A percentile compares a stretch with the other conserved stretches of the same genome.
Conservation (phyloP, 495 filamentous ascomycete species). For the Xanthoparmelia taractica region DNA sequence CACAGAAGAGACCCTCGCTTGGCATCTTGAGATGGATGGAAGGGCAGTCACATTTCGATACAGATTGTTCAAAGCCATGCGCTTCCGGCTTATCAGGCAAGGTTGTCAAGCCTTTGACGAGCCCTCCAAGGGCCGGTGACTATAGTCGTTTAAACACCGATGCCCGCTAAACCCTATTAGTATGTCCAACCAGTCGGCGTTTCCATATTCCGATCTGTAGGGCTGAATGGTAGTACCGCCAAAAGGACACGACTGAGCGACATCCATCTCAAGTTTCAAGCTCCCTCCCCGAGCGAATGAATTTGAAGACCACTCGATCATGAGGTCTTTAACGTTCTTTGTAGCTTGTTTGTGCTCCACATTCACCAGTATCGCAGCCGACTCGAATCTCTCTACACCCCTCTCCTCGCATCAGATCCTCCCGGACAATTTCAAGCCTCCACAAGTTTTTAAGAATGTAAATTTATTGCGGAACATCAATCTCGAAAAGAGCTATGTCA, state of each 20-base stretch:
- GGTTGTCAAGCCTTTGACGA: background rate
- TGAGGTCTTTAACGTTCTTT: constrained; percentile 29
- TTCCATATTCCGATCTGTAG: constrained; percentile 23
- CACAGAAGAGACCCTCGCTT: background rate
- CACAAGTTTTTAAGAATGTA: constrained; percentile 81
- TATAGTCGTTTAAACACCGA: too few species aligned
- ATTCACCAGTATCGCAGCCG: constrained; percentile 27
- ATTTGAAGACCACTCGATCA: constrained; percentile 18
- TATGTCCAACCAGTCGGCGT: background rate
- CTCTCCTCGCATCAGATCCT: constrained; percentile 48
- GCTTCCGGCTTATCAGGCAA: background rate
- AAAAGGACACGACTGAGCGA: constrained; percentile 10
- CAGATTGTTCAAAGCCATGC: background rate
- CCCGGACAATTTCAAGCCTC: constrained; percentile 69
- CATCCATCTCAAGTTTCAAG: background rate
- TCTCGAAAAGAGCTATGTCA: constrained; percentile 81
- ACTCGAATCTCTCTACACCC: constrained; percentile 31
- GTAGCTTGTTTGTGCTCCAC: constrained; percentile 27
- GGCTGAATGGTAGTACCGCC: constrained; percentile 13
- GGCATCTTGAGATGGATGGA: background rate
- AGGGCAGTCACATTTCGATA: background rate
- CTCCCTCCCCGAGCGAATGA: background rate
- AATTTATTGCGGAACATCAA: constrained; percentile 88
- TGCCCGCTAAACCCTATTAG: too few species aligned
- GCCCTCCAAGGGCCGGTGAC: too few species aligned